Evolutionary conservation across 495 filamentous ascomycete species (phyloP), one percentile per base, ranked within the genome.

Genomic region (Xylaria intraflava): DNA sequence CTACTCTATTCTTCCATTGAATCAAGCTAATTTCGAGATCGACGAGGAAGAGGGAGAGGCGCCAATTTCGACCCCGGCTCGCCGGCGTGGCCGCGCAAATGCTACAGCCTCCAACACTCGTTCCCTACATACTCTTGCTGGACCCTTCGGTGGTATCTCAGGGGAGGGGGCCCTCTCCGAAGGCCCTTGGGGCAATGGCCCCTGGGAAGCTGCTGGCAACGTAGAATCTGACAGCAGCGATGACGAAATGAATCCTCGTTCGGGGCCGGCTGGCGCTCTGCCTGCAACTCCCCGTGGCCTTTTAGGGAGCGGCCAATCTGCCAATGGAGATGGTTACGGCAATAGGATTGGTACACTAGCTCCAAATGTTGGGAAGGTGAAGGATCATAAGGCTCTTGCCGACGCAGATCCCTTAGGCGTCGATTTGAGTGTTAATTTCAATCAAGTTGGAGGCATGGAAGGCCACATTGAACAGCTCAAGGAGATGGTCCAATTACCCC

Each of bases 191-290:
- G 88, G 84, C 27, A 81, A 81, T 57, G 83, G 73, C n/a, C 30
- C 53, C 7, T 12, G 56, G 19, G 57, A 51, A 16, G 85, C 89
- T 7, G 79, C 81, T 41, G 89, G 84, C 23, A 87, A 87, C 55
- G 86, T 82, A 9, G 91, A 97, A 59, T 95, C 90, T 17, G 93
- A 98, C 63, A 96, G 90, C 65, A 97, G 94, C 62, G 93, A 98
- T 57, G 94, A 98, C 56, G 93, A 98, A 62, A 76, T 73, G 56
- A 78, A 79, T 53, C 77, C 79, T 27, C 77, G 83, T 9, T 74
- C 76, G 35, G 78, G 74, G 22, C 62, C 79, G 42, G 83, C 82
- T 35, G 85, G 84, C 22, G 71, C 80, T 51, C 67, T 85, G 20
- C 86, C 86, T 52, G 87, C 89, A 85, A 89, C 87, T 3, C 83